Evolutionary conservation across 495 filamentous ascomycete genomes (phyloP).

Genomic region (Penicillium angulare): DNA sequence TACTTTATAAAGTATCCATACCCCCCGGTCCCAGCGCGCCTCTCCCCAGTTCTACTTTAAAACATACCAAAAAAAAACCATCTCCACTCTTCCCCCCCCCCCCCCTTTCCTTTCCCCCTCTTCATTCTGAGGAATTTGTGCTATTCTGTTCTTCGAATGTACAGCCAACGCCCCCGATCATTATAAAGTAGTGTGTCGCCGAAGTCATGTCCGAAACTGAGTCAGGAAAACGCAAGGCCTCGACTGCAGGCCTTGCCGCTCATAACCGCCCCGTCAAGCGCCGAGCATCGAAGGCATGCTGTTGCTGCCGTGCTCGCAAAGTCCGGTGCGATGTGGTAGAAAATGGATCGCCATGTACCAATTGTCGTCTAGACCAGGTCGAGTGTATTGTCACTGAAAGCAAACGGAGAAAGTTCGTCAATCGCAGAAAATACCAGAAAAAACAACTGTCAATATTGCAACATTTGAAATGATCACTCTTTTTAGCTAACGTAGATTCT

Average conservation of each 20-base stretch:
- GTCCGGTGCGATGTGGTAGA: slow-evolving; percentile 94
- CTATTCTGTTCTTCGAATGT: slow-evolving; percentile 13
- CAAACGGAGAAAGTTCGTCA: slow-evolving; percentile 71
- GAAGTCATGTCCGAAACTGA: slow-evolving; percentile 38
- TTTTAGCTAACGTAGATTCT: slow-evolving; percentile 16
- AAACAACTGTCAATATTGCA: background rate
- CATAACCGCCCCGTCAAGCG: slow-evolving; percentile 67
- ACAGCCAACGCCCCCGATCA: slow-evolving; percentile 16
- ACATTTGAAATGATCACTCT: no score
- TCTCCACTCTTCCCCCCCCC: slow-evolving; percentile 29
- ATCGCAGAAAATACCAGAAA: slow-evolving; percentile 10
- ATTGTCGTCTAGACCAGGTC: slow-evolving; percentile 85
- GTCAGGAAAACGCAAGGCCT: slow-evolving; percentile 44
- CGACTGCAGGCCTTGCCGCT: slow-evolving; percentile 36
- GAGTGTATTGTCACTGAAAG: slow-evolving; percentile 88
- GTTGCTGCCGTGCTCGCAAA: slow-evolving; percentile 82
- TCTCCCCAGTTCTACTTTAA: slow-evolving; percentile 5
- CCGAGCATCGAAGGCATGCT: slow-evolving; percentile 82
- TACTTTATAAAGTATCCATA: slow-evolving; percentile 25
- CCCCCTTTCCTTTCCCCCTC: background rate
- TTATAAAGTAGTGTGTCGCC: slow-evolving; percentile 28
- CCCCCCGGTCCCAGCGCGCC: slow-evolving; percentile 17
- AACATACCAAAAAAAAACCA: slow-evolving; percentile 5
- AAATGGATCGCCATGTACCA: slow-evolving; percentile 81
- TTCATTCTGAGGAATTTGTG: background rate